Percentiles rank a stretch among this genome's conserved stretches.
Evolutionary conservation across 306 rosid species (phyloP).

Genomic region (Amphicarpaea edgeworthii): DNA sequence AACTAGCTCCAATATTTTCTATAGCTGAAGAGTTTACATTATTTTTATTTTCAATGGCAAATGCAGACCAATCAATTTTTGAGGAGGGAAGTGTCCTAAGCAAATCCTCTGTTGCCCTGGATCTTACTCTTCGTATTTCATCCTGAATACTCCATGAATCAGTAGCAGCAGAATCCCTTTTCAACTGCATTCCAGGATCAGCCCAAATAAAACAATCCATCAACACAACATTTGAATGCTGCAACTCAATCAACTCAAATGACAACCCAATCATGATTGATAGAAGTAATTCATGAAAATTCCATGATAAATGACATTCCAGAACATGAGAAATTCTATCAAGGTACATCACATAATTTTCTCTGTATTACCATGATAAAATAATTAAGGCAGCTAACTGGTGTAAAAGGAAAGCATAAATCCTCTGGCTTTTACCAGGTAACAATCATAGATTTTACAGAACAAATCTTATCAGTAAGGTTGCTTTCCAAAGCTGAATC

Average conservation of each 20-base stretch:
- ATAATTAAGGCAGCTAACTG: constrained; percentile 6
- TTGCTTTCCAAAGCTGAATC: constrained; percentile 29
- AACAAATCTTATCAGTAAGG: constrained; percentile 21
- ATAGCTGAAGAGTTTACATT: constrained; percentile 50
- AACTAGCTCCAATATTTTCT: constrained; percentile 53
- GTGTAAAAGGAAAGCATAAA: background rate
- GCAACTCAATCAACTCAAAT: constrained; percentile 17
- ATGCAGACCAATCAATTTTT: constrained; percentile 71
- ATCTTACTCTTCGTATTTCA: constrained; percentile 89
- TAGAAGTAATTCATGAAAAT: constrained; percentile 27
- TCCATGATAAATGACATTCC: constrained; percentile 29
- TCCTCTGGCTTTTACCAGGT: constrained; percentile 20
- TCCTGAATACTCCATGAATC: constrained; percentile 98
- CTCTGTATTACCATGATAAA: constrained; percentile 6
- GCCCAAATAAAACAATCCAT: constrained; percentile 39
- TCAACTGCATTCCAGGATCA: constrained; percentile 65
- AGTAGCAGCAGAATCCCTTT: constrained; percentile 68
- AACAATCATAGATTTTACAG: constrained; percentile 17
- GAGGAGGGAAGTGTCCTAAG: constrained; percentile 78
- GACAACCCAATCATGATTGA: constrained; percentile 26
- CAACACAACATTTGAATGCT: constrained; percentile 32
- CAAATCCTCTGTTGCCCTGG: constrained; percentile 96
- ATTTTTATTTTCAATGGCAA: constrained; percentile 55
- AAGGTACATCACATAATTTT: constrained; percentile 10
- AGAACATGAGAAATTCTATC: constrained; percentile 29